These are phyloP conservation scores for Striga hermonthica DNA, from an alignment of 305 asterid genomes.

Conservation along the genomic window DNA sequence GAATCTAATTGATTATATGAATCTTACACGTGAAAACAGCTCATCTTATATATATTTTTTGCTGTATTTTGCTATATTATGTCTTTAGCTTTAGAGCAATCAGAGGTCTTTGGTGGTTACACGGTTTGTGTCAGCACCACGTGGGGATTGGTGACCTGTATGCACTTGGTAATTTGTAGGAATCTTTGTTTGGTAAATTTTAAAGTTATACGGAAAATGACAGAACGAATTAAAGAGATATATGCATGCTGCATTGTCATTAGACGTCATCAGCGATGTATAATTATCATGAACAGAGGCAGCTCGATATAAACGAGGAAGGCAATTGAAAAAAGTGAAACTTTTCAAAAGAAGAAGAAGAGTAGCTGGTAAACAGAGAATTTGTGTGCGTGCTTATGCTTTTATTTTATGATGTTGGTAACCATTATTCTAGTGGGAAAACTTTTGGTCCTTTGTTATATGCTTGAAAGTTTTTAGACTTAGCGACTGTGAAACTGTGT, in stretches of 20 bases:
- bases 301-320: neutral
- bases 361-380: no score
- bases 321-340: constrained; percentile 7
- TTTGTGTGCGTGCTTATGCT: no score
- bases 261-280: neutral
- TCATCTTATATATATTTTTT: neutral
- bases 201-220: neutral
- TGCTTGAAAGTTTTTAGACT: neutral
- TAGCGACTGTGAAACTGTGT: neutral
- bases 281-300: neutral
- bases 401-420: no score
- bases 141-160: neutral
- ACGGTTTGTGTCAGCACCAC: no score
- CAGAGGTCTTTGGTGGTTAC: no score
- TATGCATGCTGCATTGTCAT: neutral
- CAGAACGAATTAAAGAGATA: neutral
- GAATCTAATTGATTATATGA: neutral
- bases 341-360: neutral
- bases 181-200: constrained; percentile 1
- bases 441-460: neutral
- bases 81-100: no score
- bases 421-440: neutral
- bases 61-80: no score
- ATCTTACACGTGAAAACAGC: neutral
- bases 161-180: neutral